These are phyloP conservation scores for Globisporangium megalacanthum DNA, from an alignment of 352 stramenopile species.

Conservation along the genomic window DNA sequence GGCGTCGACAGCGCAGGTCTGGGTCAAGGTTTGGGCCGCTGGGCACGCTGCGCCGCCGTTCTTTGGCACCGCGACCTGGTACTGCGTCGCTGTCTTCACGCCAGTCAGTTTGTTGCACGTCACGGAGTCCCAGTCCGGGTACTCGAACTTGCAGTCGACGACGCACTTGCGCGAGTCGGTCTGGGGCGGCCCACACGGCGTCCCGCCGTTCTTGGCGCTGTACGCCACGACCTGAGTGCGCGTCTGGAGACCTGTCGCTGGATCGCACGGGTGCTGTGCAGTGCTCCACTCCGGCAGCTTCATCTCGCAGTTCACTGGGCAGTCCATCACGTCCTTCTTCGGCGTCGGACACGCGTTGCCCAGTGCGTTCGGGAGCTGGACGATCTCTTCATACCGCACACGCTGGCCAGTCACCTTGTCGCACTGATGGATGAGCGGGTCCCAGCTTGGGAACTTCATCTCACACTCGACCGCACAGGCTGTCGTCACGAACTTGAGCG, in stretches of 20 bases:
- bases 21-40: constrained; percentile 28
- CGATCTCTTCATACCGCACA: background rate
- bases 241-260: background rate
- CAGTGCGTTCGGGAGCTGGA: background rate
- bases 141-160: constrained; percentile 11
- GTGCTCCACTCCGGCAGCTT: constrained; percentile 11
- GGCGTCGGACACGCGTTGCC: background rate
- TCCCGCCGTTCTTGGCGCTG: background rate
- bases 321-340: background rate
- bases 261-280: constrained; percentile 6
- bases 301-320: background rate
- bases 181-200: background rate
- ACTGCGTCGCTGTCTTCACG: constrained; percentile 22
- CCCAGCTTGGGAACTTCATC: constrained; percentile 10
- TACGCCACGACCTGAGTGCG: background rate
- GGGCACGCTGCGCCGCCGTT: constrained; percentile 37
- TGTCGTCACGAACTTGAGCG: constrained; percentile 22
- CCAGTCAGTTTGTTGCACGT: constrained; percentile 28
- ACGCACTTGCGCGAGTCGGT: background rate
- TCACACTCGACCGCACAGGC: constrained; percentile 36
- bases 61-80: constrained; percentile 12
- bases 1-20: constrained; percentile 24
- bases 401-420: background rate
- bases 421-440: constrained; percentile 1
- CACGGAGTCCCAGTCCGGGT: constrained; percentile 25